Evolutionary conservation across 176 grass and related monocot species (phyloP), one percentile per base, ranked within the genome.

Genomic region (Thinopyrum elongatum): DNA sequence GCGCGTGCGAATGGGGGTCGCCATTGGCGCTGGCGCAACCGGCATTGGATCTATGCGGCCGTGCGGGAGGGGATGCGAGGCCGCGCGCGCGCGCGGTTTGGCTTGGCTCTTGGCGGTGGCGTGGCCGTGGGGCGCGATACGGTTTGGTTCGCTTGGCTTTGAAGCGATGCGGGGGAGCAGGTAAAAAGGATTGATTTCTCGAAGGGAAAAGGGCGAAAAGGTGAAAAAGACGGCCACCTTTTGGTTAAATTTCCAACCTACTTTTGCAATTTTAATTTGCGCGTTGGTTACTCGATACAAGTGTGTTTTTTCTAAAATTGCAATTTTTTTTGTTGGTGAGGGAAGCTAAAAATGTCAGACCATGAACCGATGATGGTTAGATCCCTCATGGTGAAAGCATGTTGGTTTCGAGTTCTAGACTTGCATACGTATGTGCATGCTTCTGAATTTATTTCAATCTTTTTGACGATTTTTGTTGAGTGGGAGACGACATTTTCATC

Each of bases 91-190:
- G 49, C 49, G 49, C 49, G 49, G 49, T 53, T 53, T 53, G 46
- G 46, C 46, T 49, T 49, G 47, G 47, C 47, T n/a, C 47, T 51
- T 51, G 49, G 47, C 47, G 15, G 47, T 51, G 47, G 47, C 47
- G 15, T 51, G 47, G 47, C 47, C 47, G 47, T 51, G 47, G 49
- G 49, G 49, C 49, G 49, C 7, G 49, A 19, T 53, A 17, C 49
- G 49, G 49, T 7, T 53, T 53, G 49, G 6, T 53, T 53, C 49
- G 49, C 49, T 53, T 53, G 16, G 35, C 75, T 73, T 83, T 76
- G 86, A 88, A 88, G 86, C 86, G 72, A 82, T 42, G 70, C 44
- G 41, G 30, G 41, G 22, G 60, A 49, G 79, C 67, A 59, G 86
- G 71, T 77, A 80, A 16, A 76, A 82, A 68, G 70, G 70, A 23